Conservation (phyloP, 768 basidiomycete species). For the Russula sp. region DNA sequence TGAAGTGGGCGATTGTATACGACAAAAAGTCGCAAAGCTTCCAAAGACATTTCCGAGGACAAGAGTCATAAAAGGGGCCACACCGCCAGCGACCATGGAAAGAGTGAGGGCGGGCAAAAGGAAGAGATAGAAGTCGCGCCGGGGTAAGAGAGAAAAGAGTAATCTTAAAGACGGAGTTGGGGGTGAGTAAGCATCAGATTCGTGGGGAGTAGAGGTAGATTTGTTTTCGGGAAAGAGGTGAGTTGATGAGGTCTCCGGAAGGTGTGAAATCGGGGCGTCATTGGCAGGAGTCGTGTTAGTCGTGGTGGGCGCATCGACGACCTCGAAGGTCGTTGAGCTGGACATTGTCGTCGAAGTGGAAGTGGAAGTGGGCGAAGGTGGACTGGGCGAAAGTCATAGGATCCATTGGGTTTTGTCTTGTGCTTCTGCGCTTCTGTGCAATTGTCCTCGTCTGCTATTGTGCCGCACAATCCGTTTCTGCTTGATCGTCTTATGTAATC, state of each 20-base stretch:
- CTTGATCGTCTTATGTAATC: slow-evolving; percentile 15
- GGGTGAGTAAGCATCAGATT: slow-evolving; percentile 22
- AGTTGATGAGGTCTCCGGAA: slow-evolving; percentile 18
- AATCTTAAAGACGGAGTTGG: slow-evolving; percentile 40
- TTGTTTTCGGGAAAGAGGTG: slow-evolving; percentile 21
- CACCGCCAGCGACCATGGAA: slow-evolving; percentile 57
- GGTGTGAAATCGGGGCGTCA: slow-evolving; percentile 21
- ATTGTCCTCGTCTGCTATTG: slow-evolving; percentile 19
- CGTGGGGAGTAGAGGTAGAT: slow-evolving; percentile 23
- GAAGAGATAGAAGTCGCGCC: slow-evolving; percentile 47
- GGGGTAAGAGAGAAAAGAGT: slow-evolving; percentile 59
- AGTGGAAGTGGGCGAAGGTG: slow-evolving; percentile 20
- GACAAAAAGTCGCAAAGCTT: slow-evolving; percentile 54
- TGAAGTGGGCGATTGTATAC: slow-evolving; percentile 33
- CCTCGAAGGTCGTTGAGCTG: slow-evolving; percentile 24
- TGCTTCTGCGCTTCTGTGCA: not conserved
- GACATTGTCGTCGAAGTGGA: slow-evolving; percentile 23
- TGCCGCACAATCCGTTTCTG: not conserved
- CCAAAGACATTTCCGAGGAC: slow-evolving; percentile 75
- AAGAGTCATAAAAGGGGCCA: slow-evolving; percentile 82
- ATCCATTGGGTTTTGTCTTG: slow-evolving; percentile 29
- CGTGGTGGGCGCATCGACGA: slow-evolving; percentile 21
- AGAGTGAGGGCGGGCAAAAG: slow-evolving; percentile 57
- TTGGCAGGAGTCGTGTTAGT: slow-evolving; percentile 20
- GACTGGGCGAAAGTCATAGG: slow-evolving; percentile 2